Conservation (phyloP, 2,329 filamentous ascomycete genomes). For the Xylariaceae sp. region DNA sequence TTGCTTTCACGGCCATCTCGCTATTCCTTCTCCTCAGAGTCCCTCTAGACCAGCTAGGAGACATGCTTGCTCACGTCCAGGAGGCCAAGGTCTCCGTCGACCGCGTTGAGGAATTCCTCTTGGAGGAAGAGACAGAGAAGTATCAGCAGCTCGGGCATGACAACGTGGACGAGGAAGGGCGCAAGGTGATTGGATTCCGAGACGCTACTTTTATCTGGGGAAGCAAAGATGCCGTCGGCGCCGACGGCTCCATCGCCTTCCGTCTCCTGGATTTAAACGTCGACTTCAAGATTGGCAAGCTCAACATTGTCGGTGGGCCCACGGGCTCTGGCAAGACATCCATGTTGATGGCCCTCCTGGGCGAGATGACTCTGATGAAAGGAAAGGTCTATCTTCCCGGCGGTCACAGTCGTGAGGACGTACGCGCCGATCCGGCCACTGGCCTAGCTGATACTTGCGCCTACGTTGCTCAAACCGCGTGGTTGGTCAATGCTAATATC, state of each 20-base stretch:
- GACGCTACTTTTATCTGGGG: conserved; percentile 89
- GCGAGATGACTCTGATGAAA: conserved; percentile 85
- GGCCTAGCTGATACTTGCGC: conserved; percentile 86
- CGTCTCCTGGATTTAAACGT: conserved; percentile 78
- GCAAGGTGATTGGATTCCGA: conserved; percentile 76
- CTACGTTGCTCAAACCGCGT: conserved; percentile 94
- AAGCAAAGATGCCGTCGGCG: conserved; percentile 53
- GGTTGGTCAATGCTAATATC: conserved; percentile 93
- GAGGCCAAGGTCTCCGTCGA: conserved; percentile 96
- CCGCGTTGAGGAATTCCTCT: conserved; percentile 89
- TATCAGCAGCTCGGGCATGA: conserved; percentile 75
- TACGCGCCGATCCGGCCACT: conserved; percentile 74
- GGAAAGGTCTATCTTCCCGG: conserved; percentile 82
- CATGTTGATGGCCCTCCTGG: conserved; percentile 87
- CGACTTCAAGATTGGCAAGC: conserved; percentile 74
- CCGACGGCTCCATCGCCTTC: conserved; percentile 68
- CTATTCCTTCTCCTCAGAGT: conserved; percentile 92
- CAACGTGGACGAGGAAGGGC: conserved; percentile 61
- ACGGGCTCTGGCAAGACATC: conserved; percentile 96
- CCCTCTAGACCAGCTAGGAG: conserved; percentile 89
- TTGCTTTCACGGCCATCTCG: conserved; percentile 93
- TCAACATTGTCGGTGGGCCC: conserved; percentile 89
- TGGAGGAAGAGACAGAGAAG: conserved; percentile 93
- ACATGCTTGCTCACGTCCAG: conserved; percentile 98
- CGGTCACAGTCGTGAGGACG: conserved; percentile 77